Evolutionary conservation across 1,284 basidiomycete species (phyloP), one percentile per base, ranked within the genome.

Genomic region (Malassezia caprae): DNA sequence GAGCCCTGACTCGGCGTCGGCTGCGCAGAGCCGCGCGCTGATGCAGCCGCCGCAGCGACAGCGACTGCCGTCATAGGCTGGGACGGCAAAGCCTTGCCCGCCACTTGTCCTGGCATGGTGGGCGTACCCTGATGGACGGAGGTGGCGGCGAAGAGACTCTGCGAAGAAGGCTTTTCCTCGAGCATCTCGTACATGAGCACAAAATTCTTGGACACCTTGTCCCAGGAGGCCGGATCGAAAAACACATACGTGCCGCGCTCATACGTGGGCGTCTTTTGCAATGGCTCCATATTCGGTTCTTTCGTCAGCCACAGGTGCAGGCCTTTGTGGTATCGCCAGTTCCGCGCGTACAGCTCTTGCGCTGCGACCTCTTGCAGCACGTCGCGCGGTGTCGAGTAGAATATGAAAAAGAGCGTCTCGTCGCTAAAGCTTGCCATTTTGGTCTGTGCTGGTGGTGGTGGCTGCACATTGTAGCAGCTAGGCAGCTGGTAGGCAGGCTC

Each of bases 321-420:
- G 66, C 93, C 89, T 76, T 91, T 96, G 82, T 96, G 91, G 77
- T 88, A 98, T 64, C 93, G 80, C 93, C 93, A 98, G 77, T 93
- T 93, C 63, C 93, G 85, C 76, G 89, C 88, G 79, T 85, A 94
- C 85, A 98, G 80, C 79, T 96, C 93, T 75, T 89, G 86, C 40
- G 90, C 90, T 12, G 93, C 93, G 45, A 91, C 83, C 77, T 96
- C 90, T 76, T 98, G 93, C 61, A 96, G 78, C 28, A 87, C 83
- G 77, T 98, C 93, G 68, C 89, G 80, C 53, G 93, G 90, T 76
- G 84, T 85, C 57, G 88, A 85, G 78, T 98, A 98, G 79, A 98
- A 98, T 83, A 96, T 93, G 81, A 90, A 96, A 78, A 98, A 96
- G 34, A 98, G 78, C 26, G 93, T 96, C 78, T 98, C 93, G 76